Evolutionary conservation across 495 filamentous ascomycete species (phyloP).

Genomic region (Penicillium turbatum): DNA sequence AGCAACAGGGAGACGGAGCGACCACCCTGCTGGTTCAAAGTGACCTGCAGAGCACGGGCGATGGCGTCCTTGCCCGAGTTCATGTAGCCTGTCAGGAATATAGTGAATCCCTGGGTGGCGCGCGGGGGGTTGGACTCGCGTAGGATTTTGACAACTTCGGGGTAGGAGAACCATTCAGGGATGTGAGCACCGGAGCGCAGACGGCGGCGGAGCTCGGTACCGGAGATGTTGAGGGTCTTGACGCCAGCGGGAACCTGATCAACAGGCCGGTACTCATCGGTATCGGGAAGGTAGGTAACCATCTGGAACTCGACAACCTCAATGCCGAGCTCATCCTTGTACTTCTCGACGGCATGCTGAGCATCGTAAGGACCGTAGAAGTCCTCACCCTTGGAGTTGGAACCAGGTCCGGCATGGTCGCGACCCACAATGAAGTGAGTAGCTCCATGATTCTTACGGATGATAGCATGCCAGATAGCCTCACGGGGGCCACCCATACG

Average conservation of each 20-base stretch:
- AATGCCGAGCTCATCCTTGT: conserved; percentile 91
- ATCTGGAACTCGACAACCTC: conserved; percentile 99
- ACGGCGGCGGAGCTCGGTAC: conserved; percentile 87
- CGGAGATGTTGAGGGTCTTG: conserved; percentile 94
- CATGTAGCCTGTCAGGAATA: conserved; percentile 95
- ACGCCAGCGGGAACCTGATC: conserved; percentile 80
- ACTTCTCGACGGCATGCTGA: conserved; percentile 96
- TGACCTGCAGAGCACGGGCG: conserved; percentile 91
- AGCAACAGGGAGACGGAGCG: conserved; percentile 89
- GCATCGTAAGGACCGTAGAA: conserved; percentile 99
- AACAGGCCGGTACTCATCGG: conserved; percentile 90
- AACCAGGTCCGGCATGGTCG: conserved; percentile 95
- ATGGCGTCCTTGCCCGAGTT: conserved; percentile 97
- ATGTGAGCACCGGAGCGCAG: conserved; percentile 88
- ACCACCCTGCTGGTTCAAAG: conserved; percentile 96
- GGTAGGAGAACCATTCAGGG: conserved; percentile 99
- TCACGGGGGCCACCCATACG: conserved; percentile 98
- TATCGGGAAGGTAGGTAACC: conserved; percentile 97
- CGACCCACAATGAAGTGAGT: conserved; percentile 99
- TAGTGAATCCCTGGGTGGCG: conserved; percentile 87
- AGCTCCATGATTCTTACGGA: conserved; percentile 98
- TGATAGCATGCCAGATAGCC: conserved; percentile 99
- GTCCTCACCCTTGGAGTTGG: conserved; percentile 92
- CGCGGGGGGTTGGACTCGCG: conserved; percentile 91
- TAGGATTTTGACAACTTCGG: conserved; percentile 94